A percentile compares a stretch with the other conserved stretches of the same genome.
Conservation (phyloP, 768 basidiomycete species). For the Boletus subparvulus region DNA sequence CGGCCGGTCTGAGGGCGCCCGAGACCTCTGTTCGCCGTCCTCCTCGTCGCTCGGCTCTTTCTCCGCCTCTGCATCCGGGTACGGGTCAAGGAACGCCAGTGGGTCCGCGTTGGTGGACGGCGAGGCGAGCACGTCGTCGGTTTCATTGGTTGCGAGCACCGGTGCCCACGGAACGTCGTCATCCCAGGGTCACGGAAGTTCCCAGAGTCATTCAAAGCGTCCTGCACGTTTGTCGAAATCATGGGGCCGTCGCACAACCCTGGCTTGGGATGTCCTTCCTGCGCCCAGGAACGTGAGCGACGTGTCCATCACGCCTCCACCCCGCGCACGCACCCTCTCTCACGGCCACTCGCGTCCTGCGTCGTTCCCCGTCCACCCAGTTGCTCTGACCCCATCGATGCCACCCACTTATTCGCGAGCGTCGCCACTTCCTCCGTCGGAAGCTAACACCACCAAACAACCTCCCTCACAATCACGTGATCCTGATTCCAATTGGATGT, state of each 20-base stretch:
- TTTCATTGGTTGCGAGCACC: slow-evolving; percentile 13
- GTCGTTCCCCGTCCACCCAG: slow-evolving; percentile 6
- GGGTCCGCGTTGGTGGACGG: slow-evolving; percentile 10
- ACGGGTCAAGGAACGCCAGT: slow-evolving; percentile 15
- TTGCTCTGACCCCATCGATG: slow-evolving; percentile 8
- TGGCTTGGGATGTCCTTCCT: background rate
- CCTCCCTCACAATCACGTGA: slow-evolving; percentile 26
- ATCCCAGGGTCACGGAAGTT: slow-evolving; percentile 17
- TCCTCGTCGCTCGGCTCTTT: slow-evolving; percentile 14
- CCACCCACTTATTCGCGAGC: slow-evolving; percentile 19
- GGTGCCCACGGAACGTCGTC: slow-evolving; percentile 15
- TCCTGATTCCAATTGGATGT: slow-evolving; percentile 28
- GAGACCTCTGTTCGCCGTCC: slow-evolving; percentile 7
- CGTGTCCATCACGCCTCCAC: slow-evolving; percentile 9
- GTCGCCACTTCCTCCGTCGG: slow-evolving; percentile 5
- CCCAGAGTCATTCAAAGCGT: background rate
- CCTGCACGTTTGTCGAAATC: slow-evolving; percentile 16
- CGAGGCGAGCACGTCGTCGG: slow-evolving; percentile 25
- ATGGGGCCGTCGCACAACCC: slow-evolving; percentile 5
- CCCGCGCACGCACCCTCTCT: slow-evolving; percentile 24
- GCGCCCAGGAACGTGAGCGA: slow-evolving; percentile 1
- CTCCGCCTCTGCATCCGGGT: slow-evolving; percentile 15
- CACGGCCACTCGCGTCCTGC: slow-evolving; percentile 18
- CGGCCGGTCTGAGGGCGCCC: background rate
- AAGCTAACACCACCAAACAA: slow-evolving; percentile 12